Conservation (phyloP, 2,329 filamentous ascomycete species). For the Phyllosticta capitalensis region DNA sequence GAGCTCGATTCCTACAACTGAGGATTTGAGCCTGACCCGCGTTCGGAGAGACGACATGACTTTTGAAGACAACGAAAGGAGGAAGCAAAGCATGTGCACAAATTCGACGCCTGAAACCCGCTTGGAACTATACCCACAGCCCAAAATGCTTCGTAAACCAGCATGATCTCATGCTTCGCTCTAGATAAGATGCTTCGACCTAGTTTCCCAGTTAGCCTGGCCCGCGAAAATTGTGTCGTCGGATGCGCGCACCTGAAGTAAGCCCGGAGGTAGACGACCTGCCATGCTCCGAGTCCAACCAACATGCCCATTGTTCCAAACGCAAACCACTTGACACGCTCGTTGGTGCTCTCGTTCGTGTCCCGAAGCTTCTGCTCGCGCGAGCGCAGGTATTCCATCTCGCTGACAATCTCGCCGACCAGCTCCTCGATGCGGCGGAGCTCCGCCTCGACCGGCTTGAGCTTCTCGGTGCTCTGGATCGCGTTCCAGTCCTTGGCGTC, state of each 20-base stretch:
- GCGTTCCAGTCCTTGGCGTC: constrained; percentile 97
- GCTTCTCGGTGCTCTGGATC: constrained; percentile 92
- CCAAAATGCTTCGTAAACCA: constrained; percentile 6
- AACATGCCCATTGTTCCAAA: constrained; percentile 88
- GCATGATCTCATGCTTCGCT: constrained; percentile 3
- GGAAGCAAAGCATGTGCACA: constrained; percentile 6
- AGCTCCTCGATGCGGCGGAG: constrained; percentile 87
- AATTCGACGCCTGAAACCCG: constrained; percentile 2
- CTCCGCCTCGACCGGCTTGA: constrained; percentile 94
- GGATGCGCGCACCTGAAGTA: constrained; percentile 71
- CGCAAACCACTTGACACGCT: constrained; percentile 97
- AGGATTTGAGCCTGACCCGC: neutral
- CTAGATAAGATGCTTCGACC: constrained; percentile 44
- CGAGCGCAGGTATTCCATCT: constrained; percentile 90
- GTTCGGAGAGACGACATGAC: neutral
- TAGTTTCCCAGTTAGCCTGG: constrained; percentile 12
- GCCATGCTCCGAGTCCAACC: constrained; percentile 83
- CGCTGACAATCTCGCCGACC: constrained; percentile 74
- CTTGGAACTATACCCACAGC: constrained; percentile 8
- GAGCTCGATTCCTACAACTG: neutral
- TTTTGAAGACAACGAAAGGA: neutral
- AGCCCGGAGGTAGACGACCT: constrained; percentile 92
- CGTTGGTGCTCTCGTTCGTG: constrained; percentile 99
- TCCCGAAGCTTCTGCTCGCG: constrained; percentile 94
- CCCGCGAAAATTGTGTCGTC: too few relatives aligned